These are phyloP conservation scores for Chimonanthus praecox DNA, from an alignment of 164 flowering plant genomes.

Conservation along the genomic window DNA sequence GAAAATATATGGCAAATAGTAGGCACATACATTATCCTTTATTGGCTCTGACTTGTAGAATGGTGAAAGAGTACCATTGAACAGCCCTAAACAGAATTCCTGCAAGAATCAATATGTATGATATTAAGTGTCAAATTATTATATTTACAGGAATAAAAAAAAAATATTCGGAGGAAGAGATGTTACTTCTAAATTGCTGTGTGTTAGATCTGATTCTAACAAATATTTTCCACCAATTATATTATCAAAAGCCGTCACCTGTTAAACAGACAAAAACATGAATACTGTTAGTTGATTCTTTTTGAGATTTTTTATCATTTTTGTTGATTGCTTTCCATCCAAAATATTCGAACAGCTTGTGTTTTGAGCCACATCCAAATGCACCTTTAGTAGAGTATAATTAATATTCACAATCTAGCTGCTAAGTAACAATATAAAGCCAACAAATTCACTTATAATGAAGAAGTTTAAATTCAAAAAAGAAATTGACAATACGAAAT, in stretches of 20 bases:
- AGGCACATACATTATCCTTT: conserved; percentile 63
- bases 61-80: conserved; percentile 44
- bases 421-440: not conserved
- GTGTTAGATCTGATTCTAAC: conserved; percentile 62
- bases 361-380: not conserved
- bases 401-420: not conserved
- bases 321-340: not conserved
- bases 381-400: not conserved
- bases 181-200: conserved; percentile 64
- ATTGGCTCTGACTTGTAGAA: conserved; percentile 78
- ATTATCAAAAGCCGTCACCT: conserved; percentile 84
- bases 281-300: conserved; percentile 4
- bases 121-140: not conserved
- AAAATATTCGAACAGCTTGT: not conserved
- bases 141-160: conserved; percentile 5
- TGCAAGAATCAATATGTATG: conserved; percentile 24
- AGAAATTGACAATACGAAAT: not conserved
- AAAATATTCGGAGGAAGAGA: conserved; percentile 3
- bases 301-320: not conserved
- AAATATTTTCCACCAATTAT: conserved; percentile 58
- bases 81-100: conserved; percentile 70
- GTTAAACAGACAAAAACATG: conserved; percentile 9
- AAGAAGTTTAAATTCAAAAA: not conserved
- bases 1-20: not conserved
- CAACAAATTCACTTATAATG: not conserved